Evolutionary conservation across 2,329 filamentous ascomycete genomes (phyloP).

Genomic region (Mariannaea sp.): DNA sequence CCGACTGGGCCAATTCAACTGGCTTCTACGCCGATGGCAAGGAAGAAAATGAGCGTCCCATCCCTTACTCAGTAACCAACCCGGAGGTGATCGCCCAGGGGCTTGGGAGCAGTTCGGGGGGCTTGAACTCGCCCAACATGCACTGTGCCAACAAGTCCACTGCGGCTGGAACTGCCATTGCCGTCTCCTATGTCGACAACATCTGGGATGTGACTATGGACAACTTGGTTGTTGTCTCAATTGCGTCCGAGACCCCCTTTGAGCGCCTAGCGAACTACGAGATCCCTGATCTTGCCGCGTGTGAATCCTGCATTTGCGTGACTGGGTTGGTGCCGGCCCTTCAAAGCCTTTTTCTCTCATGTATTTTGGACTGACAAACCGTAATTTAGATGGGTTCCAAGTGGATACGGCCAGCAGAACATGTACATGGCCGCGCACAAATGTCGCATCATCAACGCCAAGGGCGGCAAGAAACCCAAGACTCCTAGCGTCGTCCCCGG

Average conservation of each 20-base stretch:
- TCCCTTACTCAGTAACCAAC: slow-evolving; percentile 11
- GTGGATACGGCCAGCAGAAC: slow-evolving; percentile 11
- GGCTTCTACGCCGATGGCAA: slow-evolving; percentile 14
- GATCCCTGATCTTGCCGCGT: slow-evolving; percentile 11
- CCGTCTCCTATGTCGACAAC: slow-evolving; percentile 8
- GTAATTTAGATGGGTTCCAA: slow-evolving; percentile 4
- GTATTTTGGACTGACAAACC: background rate
- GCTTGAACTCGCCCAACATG: slow-evolving; percentile 12
- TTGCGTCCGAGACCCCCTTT: slow-evolving; percentile 12
- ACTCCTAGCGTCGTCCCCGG: slow-evolving; percentile 6
- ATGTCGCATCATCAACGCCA: slow-evolving; percentile 12
- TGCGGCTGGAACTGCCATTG: slow-evolving; percentile 12
- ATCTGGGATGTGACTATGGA: slow-evolving; percentile 14
- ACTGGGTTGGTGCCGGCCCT: background rate
- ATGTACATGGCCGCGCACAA: slow-evolving; percentile 18
- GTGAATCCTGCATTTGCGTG: slow-evolving; percentile 11
- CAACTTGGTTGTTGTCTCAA: slow-evolving; percentile 11
- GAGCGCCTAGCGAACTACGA: slow-evolving; percentile 10
- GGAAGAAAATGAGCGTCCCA: slow-evolving; percentile 12
- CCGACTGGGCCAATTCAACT: slow-evolving; percentile 11
- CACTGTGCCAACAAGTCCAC: slow-evolving; percentile 14
- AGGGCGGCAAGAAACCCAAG: slow-evolving; percentile 9
- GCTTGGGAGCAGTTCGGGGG: slow-evolving; percentile 1
- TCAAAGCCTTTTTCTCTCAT: background rate
- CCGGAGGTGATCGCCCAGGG: slow-evolving; percentile 13